Evolutionary conservation across 352 stramenopile species (phyloP), one percentile per base, ranked within the genome.

Genomic region (Pythium dissotocum): DNA sequence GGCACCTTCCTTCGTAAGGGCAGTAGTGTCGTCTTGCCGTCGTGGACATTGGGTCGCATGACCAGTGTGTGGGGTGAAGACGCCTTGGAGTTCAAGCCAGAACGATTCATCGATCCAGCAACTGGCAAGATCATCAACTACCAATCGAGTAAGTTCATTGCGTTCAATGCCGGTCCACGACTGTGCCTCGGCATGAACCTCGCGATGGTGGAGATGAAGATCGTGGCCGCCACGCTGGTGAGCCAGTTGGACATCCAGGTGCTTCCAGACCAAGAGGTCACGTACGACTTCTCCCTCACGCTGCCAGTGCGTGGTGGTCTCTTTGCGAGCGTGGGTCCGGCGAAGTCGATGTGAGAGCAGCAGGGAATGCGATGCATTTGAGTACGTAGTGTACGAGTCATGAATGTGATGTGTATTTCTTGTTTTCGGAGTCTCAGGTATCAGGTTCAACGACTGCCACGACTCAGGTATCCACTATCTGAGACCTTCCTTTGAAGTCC

Each of bases 201-300:
- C 16, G 77, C 80, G 32, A 72, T 87, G 49, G 64, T 88, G 56
- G 73, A 89, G 54, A 81, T 84, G 51, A 86, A 88, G 60, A 71
- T 85, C 30, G 61, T 78, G 13, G 44, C 78, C 4, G 63, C 73
- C 13, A 77, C 68, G 40, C 36, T 90, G 46, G 46, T 90, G 26
- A 61, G 61, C 26, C 60, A 65, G 48, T 87, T 86, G 58, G 32
- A 79, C 33, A 63, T 89, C 30, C 4, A 64, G 13, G 38, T 77
- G 14, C 56, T 63, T 0, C n/a, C 35, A 26, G 26, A 42, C 3
- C 24, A 73, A 12, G 32, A 57, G 1, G 56, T 75, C 1, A 69
- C 51, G 40, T 76, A 76, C 53, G 67, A 73, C 40, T 66, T 69
- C 14, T 76, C 69, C 55, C 24, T 76, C 9, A 76, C 69, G 42